Conservation (phyloP, 352 stramenopile species). For the Phytophthora litchii region DNA sequence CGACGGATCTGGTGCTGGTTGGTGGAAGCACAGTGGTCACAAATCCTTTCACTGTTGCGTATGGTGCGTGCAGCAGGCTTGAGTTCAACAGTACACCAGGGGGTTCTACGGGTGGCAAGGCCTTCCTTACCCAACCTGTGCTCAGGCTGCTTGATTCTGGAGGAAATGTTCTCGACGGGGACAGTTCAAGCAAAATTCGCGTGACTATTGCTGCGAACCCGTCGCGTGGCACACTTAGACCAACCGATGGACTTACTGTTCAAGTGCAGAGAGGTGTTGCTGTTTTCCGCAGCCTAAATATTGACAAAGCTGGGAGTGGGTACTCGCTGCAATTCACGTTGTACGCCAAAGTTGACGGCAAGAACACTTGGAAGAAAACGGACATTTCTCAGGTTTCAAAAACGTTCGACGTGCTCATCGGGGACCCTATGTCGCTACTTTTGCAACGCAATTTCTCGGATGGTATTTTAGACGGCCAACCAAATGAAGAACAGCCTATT, state of each 20-base stretch:
- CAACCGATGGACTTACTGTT: slow-evolving; percentile 43
- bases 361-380: slow-evolving; percentile 51
- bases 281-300: slow-evolving; percentile 74
- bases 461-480: slow-evolving; percentile 77
- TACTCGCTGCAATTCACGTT: slow-evolving; percentile 77
- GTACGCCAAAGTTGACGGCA: slow-evolving; percentile 51
- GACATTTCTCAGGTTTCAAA: slow-evolving; percentile 60
- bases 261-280: slow-evolving; percentile 58
- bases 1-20: slow-evolving; percentile 53
- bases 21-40: slow-evolving; percentile 67
- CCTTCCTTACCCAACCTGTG: slow-evolving; percentile 79
- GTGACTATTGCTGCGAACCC: slow-evolving; percentile 79
- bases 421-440: slow-evolving; percentile 49
- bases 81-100: slow-evolving; percentile 49
- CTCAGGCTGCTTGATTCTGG: slow-evolving; percentile 79
- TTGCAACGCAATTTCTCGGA: slow-evolving; percentile 63
- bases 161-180: slow-evolving; percentile 65
- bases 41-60: slow-evolving; percentile 79
- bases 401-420: slow-evolving; percentile 64
- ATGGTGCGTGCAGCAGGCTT: slow-evolving; percentile 55
- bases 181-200: slow-evolving; percentile 68
- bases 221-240: slow-evolving; percentile 55
- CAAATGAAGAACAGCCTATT: slow-evolving; percentile 70
- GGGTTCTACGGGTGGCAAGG: slow-evolving; percentile 62
- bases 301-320: slow-evolving; percentile 75